Conservation (phyloP, 441 rosid species). For the Biscutella auriculata region DNA sequence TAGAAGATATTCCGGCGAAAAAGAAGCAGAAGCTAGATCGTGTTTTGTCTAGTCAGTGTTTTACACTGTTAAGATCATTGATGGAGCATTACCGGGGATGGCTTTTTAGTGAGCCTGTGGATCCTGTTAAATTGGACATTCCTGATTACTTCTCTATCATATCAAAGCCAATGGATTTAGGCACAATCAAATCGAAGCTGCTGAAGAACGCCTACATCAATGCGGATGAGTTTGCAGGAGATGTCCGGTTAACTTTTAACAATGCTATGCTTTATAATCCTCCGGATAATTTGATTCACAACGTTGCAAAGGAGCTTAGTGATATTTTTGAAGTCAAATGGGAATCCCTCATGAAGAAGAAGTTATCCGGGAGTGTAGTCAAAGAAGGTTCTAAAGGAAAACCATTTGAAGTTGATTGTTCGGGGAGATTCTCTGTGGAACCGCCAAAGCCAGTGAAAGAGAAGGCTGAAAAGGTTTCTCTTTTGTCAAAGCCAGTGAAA, state of each 20-base stretch:
- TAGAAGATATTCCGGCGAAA: constrained; percentile 24
- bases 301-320: constrained; percentile 29
- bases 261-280: constrained; percentile 62
- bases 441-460: constrained; percentile 23
- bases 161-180: constrained; percentile 53
- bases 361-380: constrained; percentile 11
- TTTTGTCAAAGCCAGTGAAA: constrained; percentile 17
- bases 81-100: constrained; percentile 27
- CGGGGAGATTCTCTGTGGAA: constrained; percentile 20
- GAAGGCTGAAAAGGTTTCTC: constrained; percentile 13
- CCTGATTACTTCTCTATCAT: constrained; percentile 57
- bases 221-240: constrained; percentile 48
- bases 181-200: constrained; percentile 39
- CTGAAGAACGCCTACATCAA: constrained; percentile 27
- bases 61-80: constrained; percentile 30
- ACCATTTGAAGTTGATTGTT: background rate
- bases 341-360: constrained; percentile 48
- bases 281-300: constrained; percentile 31
- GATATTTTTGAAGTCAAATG: constrained; percentile 48
- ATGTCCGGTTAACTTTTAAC: constrained; percentile 44
- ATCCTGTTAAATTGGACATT: constrained; percentile 37
- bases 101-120: constrained; percentile 43
- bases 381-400: background rate
- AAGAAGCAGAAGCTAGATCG: constrained; percentile 60
- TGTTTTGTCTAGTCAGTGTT: constrained; percentile 36